Evolutionary conservation across 2,329 filamentous ascomycete genomes (phyloP).

Genomic region (Pezicula rhizophila): DNA sequence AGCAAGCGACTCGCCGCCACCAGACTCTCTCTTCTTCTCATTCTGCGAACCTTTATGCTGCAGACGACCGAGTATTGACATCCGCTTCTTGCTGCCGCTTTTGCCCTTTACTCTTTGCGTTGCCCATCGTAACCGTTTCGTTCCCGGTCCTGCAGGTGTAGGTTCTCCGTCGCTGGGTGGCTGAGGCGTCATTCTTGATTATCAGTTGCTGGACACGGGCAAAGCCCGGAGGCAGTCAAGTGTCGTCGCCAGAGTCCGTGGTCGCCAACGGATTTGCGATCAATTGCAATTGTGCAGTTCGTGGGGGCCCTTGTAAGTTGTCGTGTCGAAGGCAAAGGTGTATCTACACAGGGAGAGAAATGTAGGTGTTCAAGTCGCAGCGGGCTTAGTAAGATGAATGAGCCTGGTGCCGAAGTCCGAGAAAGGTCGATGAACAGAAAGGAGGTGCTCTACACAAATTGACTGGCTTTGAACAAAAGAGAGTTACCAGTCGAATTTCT

Average conservation of each 20-base stretch:
- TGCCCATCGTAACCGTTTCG: constrained; percentile 87
- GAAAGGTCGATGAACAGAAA: too few species aligned
- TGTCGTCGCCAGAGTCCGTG: constrained; percentile 1
- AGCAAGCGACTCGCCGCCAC: constrained; percentile 27
- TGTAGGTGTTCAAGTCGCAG: too few species aligned
- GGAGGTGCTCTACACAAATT: too few species aligned
- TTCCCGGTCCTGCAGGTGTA: constrained; percentile 45
- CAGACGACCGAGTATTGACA: constrained; percentile 73
- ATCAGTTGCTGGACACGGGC: constrained; percentile 10
- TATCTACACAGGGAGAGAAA: too few species aligned
- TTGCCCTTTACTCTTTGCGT: constrained; percentile 79
- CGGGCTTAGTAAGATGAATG: too few species aligned
- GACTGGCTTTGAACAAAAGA: too few species aligned
- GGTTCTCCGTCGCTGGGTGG: constrained; percentile 37
- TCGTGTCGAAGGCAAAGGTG: background rate
- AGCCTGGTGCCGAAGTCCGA: too few species aligned
- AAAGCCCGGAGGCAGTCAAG: background rate
- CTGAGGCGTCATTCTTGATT: constrained; percentile 22
- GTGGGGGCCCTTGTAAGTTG: background rate
- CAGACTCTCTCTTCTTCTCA: constrained; percentile 63
- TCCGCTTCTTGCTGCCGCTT: constrained; percentile 71
- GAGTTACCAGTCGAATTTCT: too few species aligned
- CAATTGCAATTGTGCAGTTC: background rate
- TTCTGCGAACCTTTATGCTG: constrained; percentile 50
- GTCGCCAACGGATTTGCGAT: background rate